Conservation (phyloP, 2,329 filamentous ascomycete species). For the Lizonia empirigonia region DNA sequence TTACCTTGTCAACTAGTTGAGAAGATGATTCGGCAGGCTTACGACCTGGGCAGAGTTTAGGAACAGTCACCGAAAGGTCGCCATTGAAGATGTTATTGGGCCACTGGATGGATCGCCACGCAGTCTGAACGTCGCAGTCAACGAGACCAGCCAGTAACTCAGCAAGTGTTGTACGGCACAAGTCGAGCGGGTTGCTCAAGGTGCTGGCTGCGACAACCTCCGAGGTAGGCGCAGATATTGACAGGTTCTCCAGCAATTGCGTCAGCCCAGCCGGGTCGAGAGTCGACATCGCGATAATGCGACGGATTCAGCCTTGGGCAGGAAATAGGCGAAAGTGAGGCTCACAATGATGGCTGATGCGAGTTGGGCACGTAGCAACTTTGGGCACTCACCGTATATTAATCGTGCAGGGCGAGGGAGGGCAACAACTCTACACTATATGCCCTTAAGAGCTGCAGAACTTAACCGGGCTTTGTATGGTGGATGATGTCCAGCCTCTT, state of each 20-base stretch:
- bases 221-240: background rate
- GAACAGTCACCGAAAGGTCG: constrained; percentile 36
- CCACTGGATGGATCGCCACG: constrained; percentile 36
- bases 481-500: background rate
- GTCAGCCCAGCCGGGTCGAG: constrained; percentile 9
- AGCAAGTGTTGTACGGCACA: constrained; percentile 33
- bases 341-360: background rate
- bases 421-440: background rate
- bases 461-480: background rate
- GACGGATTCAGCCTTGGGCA: background rate
- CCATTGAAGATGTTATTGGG: constrained; percentile 41
- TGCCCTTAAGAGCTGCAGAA: background rate
- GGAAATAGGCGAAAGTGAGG: background rate
- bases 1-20: constrained; percentile 35
- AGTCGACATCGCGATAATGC: constrained; percentile 4
- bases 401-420: background rate
- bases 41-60: constrained; percentile 32
- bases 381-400: background rate
- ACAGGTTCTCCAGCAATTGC: constrained; percentile 1
- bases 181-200: constrained; percentile 35
- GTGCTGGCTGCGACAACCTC: constrained; percentile 5
- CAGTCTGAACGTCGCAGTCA: constrained; percentile 21
- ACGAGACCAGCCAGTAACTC: constrained; percentile 22
- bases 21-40: constrained; percentile 24
- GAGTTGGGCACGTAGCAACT: background rate